phyloP scores from a whole-genome alignment of 1,284 basidiomycete genomes.

The Irpex sp. region DNA sequence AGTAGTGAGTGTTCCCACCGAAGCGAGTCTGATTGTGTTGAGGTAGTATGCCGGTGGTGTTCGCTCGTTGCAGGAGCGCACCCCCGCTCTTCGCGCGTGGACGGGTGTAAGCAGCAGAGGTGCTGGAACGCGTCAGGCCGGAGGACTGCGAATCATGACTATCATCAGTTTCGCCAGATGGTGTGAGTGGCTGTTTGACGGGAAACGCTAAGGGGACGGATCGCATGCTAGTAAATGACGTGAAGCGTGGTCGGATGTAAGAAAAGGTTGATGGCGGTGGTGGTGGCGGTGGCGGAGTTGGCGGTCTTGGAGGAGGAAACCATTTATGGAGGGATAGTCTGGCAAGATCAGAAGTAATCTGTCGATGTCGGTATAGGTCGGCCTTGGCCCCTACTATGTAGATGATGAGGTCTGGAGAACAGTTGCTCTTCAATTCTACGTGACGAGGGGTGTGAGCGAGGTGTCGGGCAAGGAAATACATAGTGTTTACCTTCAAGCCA shows the following conservation, averaged over 20 bases:
- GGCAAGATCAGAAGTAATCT: constrained; percentile 78
- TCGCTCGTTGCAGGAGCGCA: constrained; percentile 25
- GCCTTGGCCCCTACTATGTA: constrained; percentile 91
- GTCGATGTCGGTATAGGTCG: constrained; percentile 67
- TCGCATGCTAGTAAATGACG: constrained; percentile 73
- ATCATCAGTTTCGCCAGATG: constrained; percentile 23
- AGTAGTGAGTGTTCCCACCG: constrained; percentile 45
- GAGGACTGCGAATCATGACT: constrained; percentile 25
- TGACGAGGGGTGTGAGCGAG: neutral
- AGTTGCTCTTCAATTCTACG: constrained; percentile 86
- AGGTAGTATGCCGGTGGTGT: constrained; percentile 22
- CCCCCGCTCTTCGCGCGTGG: constrained; percentile 30
- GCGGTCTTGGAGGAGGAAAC: constrained; percentile 74
- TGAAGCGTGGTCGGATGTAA: constrained; percentile 83
- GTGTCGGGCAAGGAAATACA: neutral
- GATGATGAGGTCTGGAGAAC: constrained; percentile 79
- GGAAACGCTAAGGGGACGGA: constrained; percentile 32
- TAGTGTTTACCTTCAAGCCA: constrained; percentile 81
- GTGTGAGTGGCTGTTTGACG: constrained; percentile 20
- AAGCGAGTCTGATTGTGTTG: constrained; percentile 43
- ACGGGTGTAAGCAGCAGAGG: constrained; percentile 26
- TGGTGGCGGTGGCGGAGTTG: constrained; percentile 56
- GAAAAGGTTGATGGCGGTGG: constrained; percentile 64
- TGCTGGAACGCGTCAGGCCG: constrained; percentile 29
- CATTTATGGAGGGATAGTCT: constrained; percentile 77